phyloP scores from a whole-genome alignment of 352 stramenopile species.

The Globisporangium viniferum region DNA sequence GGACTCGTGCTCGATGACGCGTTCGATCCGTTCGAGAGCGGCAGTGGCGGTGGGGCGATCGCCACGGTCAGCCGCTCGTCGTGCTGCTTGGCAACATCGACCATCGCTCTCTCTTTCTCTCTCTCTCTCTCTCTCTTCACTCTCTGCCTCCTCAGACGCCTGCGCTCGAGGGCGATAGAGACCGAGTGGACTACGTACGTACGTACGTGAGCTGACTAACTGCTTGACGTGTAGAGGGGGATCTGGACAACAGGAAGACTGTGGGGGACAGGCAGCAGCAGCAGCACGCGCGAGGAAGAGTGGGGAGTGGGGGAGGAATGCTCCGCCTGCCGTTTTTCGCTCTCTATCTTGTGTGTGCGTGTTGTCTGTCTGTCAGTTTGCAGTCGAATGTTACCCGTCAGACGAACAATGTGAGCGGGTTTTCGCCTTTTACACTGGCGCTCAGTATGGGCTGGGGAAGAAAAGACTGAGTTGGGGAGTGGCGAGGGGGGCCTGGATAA shows the following conservation, averaged over 20 bases:
- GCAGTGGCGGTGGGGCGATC: neutral
- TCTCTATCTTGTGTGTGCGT: neutral
- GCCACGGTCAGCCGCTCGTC: neutral
- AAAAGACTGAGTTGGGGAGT: neutral
- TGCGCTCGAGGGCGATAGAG: neutral
- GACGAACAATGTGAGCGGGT: neutral
- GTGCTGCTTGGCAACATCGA: constrained; percentile 5
- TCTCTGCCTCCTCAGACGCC: neutral
- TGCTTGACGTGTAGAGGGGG: neutral
- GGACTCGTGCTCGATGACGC: neutral
- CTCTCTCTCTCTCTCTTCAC: neutral
- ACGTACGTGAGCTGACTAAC: neutral
- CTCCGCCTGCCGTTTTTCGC: neutral
- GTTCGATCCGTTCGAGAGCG: constrained; percentile 1
- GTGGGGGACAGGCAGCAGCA: neutral
- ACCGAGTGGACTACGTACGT: neutral
- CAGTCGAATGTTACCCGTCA: neutral
- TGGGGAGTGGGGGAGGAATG: neutral
- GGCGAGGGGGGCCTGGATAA: neutral
- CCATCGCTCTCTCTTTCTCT: neutral
- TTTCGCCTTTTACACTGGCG: neutral
- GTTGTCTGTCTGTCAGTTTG: neutral
- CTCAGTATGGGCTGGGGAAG: neutral
- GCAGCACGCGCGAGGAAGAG: neutral
- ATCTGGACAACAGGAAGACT: neutral